Base-by-base conservation (phyloP, 106 monocot genomes). In the Gastrodia elata region DNA sequence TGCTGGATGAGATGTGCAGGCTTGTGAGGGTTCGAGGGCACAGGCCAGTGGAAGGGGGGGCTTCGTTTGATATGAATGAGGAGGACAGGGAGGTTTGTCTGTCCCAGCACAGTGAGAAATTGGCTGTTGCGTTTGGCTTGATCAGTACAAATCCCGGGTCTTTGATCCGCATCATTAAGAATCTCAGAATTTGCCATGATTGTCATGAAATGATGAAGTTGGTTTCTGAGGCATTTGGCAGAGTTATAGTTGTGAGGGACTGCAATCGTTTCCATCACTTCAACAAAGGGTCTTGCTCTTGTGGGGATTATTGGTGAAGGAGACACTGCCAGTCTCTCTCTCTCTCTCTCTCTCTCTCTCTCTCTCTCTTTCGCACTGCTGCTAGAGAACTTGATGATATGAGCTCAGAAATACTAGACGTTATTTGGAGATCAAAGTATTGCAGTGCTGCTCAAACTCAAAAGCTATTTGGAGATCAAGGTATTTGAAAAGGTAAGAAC, bases 131-230 rank as follows among this genome's bases (percentile, higher is more conserved):
- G 3, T 91, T 91, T 55, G 91, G 88, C 20, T 68, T 91, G 75
- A 75, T 91, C 39, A 87, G 79, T 4, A 84, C 78, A 5, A 67
- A 15, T 22, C 75, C 65, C 1, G 88, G 88, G 6, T 70, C 70
- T 16, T 34, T 58, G 5, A 59, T 85, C 41, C 81, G 87, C 5
- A 77, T 87, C 37, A 81, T 88, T 5, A 88, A 91, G 71, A 91
- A 91, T 49, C 76, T 86, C 24, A 83, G 91, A 46, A 86, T 88
- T 34, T 88, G 91, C 42, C 81, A 84, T 33, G 91, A 91, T 71
- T 91, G 91, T 43, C 91, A 91, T 48, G 70, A 76, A 8, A 67
- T 82, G 46, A 88, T 91, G 91, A 85, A 88, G 80, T 30, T 91
- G 72, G 82, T 88, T 0, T 91, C 88, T 0, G 77, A 82, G 70